Base-by-base conservation (phyloP, 768 basidiomycete genomes). In the Amanita molliuscula region DNA sequence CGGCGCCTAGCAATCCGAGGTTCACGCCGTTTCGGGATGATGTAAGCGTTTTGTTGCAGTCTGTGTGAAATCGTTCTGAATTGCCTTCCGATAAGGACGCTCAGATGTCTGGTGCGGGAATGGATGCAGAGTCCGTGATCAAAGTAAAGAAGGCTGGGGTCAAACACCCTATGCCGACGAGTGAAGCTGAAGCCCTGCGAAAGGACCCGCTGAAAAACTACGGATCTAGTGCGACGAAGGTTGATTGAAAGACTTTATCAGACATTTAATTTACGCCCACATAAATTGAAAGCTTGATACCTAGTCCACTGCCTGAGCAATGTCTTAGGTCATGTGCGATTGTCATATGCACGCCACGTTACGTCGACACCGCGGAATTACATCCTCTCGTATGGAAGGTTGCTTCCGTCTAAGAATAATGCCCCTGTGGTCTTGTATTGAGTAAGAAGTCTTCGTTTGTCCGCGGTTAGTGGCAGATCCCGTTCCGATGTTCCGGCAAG, bases 131-230 rank as follows among this genome's bases (percentile, higher is more conserved):
- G 45, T 72, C 78, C n/a, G 72, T 82, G 18, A 87, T 86, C 76
- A 86, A 79, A 60, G 71, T 73, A 46, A 85, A 82, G 65, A 70
- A 67, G 53, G 63, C 67, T 50, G 67, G 72, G 51, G 54, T 65
- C 47, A 73, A 67, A 55, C 74, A 70, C 9, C 64, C 69, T 7
- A 56, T 61, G 20, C 63, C 73, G 34, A 65, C 72, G 26, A 78
- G 82, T 2, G 86, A 88, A 62, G 84, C 84, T 28, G 88, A 90
- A 59, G 86, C 84, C 2, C 61, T 90, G 51, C 71, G 87, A 53
- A 85, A 78, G 56, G 84, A 88, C 60, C 88, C 88, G 1, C 65
- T 90, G 61, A 88, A 86, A 70, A 89, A 90, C 59, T 88, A 89
- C 62, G 55, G 55, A 28, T 35, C 54, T 43, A 57, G 55, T 47